A percentile compares a stretch with the other conserved stretches of the same genome.
These are phyloP conservation scores for Venturia effusa DNA, from an alignment of 2,329 filamentous ascomycete species.

Conservation along the genomic window DNA sequence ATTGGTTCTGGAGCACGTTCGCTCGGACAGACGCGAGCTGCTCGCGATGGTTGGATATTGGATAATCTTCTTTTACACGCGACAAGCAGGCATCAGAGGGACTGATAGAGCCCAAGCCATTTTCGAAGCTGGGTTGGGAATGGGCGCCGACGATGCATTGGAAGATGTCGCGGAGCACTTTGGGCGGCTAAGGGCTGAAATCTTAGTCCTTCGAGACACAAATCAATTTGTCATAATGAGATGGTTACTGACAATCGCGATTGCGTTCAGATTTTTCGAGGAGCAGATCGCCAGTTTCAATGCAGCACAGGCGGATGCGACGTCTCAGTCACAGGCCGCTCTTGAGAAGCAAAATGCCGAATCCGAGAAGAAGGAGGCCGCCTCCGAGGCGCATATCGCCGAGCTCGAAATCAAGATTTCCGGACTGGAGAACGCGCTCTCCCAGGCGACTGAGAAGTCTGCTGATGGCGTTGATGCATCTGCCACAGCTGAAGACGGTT, in stretches of 20 bases:
- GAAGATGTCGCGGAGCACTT: neutral
- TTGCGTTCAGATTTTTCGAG: neutral
- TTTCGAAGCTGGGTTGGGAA: neutral
- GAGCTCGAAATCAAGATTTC: neutral
- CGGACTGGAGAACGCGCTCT: neutral
- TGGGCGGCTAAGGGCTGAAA: neutral
- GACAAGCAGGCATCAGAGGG: neutral
- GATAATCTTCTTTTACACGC: neutral
- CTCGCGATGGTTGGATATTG: neutral
- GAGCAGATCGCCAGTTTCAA: neutral
- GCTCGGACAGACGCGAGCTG: neutral
- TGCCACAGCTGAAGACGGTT: neutral
- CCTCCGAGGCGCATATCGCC: neutral
- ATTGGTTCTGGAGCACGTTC: neutral
- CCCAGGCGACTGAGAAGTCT: conserved; percentile 1
- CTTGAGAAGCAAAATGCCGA: neutral
- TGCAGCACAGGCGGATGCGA: neutral
- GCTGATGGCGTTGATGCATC: neutral
- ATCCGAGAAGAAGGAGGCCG: neutral
- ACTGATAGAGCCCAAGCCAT: neutral
- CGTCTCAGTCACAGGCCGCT: neutral
- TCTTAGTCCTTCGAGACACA: neutral
- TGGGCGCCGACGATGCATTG: neutral
- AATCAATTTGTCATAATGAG: neutral
- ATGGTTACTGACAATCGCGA: neutral